Conservation (phyloP, 768 basidiomycete genomes). For the Boletales sp. region DNA sequence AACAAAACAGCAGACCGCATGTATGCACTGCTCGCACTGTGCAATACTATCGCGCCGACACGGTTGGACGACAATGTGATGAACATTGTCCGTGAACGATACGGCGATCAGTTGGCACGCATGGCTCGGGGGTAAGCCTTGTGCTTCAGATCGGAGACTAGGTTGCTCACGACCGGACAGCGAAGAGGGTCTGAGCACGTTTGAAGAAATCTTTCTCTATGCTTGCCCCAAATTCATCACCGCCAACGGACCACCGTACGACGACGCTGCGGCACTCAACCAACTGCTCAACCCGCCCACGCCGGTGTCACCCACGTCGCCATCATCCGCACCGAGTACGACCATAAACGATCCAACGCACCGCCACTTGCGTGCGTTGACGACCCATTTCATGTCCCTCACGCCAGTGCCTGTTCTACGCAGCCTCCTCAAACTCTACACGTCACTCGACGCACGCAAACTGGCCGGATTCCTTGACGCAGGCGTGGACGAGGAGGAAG, state of each 20-base stretch:
- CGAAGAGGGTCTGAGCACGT: slow-evolving; percentile 57
- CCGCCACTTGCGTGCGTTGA: slow-evolving; percentile 82
- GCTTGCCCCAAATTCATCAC: slow-evolving; percentile 97
- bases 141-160: too few relatives aligned
- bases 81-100: slow-evolving; percentile 88
- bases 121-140: slow-evolving; percentile 76
- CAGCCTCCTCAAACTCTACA: slow-evolving; percentile 93
- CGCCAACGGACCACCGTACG: slow-evolving; percentile 92
- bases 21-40: slow-evolving; percentile 94
- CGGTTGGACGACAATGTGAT: slow-evolving; percentile 93
- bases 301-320: slow-evolving; percentile 30
- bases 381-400: slow-evolving; percentile 74
- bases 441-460: slow-evolving; percentile 87
- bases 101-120: slow-evolving; percentile 85
- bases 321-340: slow-evolving; percentile 20
- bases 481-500: slow-evolving; percentile 81
- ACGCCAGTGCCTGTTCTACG: slow-evolving; percentile 79
- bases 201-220: slow-evolving; percentile 72
- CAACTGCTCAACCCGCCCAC: slow-evolving; percentile 40
- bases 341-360: slow-evolving; percentile 62
- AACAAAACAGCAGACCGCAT: slow-evolving; percentile 97
- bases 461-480: slow-evolving; percentile 84
- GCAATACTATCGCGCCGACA: slow-evolving; percentile 89
- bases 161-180: slow-evolving; percentile 32
- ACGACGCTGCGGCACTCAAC: slow-evolving; percentile 64